Evolutionary conservation across 495 filamentous ascomycete genomes (phyloP).

Genomic region (Venustampulla echinocandica): DNA sequence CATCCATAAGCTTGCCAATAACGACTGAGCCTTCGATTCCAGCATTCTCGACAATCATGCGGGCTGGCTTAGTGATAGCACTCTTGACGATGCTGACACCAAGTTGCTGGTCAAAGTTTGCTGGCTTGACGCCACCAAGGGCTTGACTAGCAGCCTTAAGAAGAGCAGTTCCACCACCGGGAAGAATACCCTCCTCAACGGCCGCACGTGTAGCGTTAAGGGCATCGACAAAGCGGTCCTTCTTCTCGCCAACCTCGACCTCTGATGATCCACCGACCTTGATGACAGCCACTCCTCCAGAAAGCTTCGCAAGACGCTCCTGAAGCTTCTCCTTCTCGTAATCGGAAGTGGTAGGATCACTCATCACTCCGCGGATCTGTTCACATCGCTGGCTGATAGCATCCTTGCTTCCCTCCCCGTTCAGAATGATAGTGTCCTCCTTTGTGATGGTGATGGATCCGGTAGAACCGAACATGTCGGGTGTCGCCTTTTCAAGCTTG

Average conservation of each 20-base stretch:
- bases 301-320: conserved; percentile 98
- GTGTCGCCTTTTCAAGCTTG: conserved; percentile 95
- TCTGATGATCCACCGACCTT: conserved; percentile 96
- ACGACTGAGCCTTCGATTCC: conserved; percentile 92
- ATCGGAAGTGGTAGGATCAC: conserved; percentile 84
- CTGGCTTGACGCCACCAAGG: conserved; percentile 67
- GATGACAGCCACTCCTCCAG: conserved; percentile 97
- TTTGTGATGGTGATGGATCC: conserved; percentile 99
- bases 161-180: conserved; percentile 94
- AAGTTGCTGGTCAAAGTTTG: conserved; percentile 98
- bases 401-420: conserved; percentile 96
- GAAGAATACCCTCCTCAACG: conserved; percentile 97
- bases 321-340: conserved; percentile 99
- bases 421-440: conserved; percentile 98
- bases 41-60: conserved; percentile 96
- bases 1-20: conserved; percentile 96
- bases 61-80: conserved; percentile 89
- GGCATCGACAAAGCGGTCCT: conserved; percentile 97
- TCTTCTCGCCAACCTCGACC: conserved; percentile 99
- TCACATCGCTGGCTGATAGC: conserved; percentile 90
- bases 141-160: conserved; percentile 94
- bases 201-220: conserved; percentile 97
- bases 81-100: conserved; percentile 96
- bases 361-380: conserved; percentile 96
- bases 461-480: conserved; percentile 92